Evolutionary conservation across 176 grass and related monocot species (phyloP).

Genomic region (Ensete ventricosum): DNA sequence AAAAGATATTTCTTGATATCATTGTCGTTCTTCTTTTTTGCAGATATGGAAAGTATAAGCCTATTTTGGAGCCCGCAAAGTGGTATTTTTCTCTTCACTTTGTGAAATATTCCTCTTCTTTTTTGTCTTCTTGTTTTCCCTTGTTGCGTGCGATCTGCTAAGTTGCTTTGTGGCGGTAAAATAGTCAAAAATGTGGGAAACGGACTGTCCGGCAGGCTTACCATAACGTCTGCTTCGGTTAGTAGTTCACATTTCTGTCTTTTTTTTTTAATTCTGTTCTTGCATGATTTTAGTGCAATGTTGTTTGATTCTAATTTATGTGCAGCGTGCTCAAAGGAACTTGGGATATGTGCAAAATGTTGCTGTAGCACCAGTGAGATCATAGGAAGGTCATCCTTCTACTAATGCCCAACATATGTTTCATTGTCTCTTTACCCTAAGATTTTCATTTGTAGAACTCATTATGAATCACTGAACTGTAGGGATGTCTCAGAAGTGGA

Average conservation of each 20-base stretch:
- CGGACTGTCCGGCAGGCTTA: constrained; percentile 59
- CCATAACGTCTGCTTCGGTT: constrained; percentile 76
- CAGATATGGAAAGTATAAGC: constrained; percentile 88
- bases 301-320: neutral
- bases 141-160: neutral
- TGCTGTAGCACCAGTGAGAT: constrained; percentile 32
- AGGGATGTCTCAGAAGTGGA: constrained; percentile 38
- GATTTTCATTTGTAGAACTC: too few relatives aligned
- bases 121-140: neutral
- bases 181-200: constrained; percentile 76
- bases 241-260: neutral
- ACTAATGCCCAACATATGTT: neutral
- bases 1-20: too few relatives aligned
- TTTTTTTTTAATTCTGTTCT: too few relatives aligned
- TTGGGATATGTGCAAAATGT: constrained; percentile 71
- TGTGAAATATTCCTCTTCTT: neutral
- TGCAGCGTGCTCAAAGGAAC: constrained; percentile 70
- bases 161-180: constrained; percentile 7
- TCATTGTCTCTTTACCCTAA: neutral
- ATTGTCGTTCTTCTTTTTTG: constrained; percentile 8
- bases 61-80: constrained; percentile 53
- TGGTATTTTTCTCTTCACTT: constrained; percentile 35
- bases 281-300: too few relatives aligned
- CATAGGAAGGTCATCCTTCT: constrained; percentile 56
- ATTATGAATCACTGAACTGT: neutral